Evolutionary conservation across 164 flowering plant genomes (phyloP).

Genomic region (Warburgia ugandensis): DNA sequence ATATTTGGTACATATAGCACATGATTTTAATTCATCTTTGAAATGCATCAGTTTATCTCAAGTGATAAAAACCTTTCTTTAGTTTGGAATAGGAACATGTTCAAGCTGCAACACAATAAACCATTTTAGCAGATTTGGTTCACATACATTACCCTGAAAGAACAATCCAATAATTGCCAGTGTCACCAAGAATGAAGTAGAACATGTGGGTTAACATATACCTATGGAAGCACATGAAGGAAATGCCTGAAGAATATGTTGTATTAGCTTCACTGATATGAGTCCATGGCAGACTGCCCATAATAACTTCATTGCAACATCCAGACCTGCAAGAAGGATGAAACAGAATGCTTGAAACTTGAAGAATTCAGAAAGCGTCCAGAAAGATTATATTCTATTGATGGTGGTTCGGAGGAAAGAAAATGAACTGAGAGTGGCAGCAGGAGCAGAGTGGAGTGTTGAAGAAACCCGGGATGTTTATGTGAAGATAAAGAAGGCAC

Average conservation of each 20-base stretch:
- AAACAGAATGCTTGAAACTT: neutral
- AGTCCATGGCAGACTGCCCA: conserved; percentile 72
- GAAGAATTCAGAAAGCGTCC: neutral
- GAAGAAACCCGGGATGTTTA: too few relatives aligned
- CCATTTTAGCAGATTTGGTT: neutral
- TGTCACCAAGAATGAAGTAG: too few relatives aligned
- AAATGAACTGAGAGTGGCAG: too few relatives aligned
- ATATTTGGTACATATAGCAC: too few relatives aligned
- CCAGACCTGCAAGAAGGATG: conserved; percentile 32
- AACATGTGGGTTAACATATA: conserved; percentile 12
- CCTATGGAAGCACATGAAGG: conserved; percentile 93
- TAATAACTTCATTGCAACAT: conserved; percentile 28
- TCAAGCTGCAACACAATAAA: neutral
- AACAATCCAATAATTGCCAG: too few relatives aligned
- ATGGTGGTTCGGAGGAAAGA: neutral
- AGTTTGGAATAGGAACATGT: conserved; percentile 1
- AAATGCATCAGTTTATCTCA: too few relatives aligned
- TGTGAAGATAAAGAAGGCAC: too few relatives aligned
- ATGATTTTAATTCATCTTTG: too few relatives aligned
- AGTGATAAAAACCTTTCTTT: too few relatives aligned
- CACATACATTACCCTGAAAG: too few relatives aligned
- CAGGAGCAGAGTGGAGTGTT: too few relatives aligned
- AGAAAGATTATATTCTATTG: neutral
- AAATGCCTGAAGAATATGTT: conserved; percentile 58
- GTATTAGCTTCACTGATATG: conserved; percentile 55